Conservation (phyloP, 805 yeast genomes). For the Lachancea fermentati region DNA sequence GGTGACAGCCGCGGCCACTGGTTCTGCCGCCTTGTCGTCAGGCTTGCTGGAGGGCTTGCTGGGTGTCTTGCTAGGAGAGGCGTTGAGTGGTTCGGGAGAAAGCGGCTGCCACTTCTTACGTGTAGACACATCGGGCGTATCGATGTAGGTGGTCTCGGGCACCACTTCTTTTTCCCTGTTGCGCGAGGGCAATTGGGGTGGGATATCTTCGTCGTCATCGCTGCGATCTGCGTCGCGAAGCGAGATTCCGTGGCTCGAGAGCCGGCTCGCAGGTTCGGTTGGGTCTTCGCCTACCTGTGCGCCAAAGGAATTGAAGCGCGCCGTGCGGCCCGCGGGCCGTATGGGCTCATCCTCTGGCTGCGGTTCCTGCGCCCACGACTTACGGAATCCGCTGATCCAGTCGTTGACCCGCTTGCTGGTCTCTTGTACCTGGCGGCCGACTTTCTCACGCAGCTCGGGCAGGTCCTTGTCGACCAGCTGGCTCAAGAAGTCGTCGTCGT, state of each 20-base stretch:
- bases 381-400: slow-evolving; percentile 63
- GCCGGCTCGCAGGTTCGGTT: slow-evolving; percentile 13
- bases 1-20: too few species aligned
- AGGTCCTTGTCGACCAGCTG: slow-evolving; percentile 51
- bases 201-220: slow-evolving; percentile 27
- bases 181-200: slow-evolving; percentile 31
- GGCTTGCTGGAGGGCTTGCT: too few species aligned
- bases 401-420: slow-evolving; percentile 68
- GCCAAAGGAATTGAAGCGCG: slow-evolving; percentile 32
- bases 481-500: slow-evolving; percentile 44
- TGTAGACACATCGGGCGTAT: slow-evolving; percentile 24
- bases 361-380: slow-evolving; percentile 19
- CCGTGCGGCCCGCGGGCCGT: slow-evolving; percentile 13
- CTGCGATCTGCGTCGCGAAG: slow-evolving; percentile 23
- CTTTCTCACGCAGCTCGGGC: slow-evolving; percentile 58
- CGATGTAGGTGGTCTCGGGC: slow-evolving; percentile 30
- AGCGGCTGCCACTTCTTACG: slow-evolving; percentile 26
- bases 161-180: slow-evolving; percentile 17
- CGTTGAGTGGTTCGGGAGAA: slow-evolving; percentile 22
- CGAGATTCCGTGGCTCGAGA: slow-evolving; percentile 30
- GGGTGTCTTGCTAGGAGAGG: slow-evolving; percentile 26
- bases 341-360: slow-evolving; percentile 4
- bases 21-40: too few species aligned
- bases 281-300: slow-evolving; percentile 28
- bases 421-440: slow-evolving; percentile 73